Evolutionary conservation across 805 yeast genomes (phyloP).

Genomic region (Sungouiozyma intestinalis): DNA sequence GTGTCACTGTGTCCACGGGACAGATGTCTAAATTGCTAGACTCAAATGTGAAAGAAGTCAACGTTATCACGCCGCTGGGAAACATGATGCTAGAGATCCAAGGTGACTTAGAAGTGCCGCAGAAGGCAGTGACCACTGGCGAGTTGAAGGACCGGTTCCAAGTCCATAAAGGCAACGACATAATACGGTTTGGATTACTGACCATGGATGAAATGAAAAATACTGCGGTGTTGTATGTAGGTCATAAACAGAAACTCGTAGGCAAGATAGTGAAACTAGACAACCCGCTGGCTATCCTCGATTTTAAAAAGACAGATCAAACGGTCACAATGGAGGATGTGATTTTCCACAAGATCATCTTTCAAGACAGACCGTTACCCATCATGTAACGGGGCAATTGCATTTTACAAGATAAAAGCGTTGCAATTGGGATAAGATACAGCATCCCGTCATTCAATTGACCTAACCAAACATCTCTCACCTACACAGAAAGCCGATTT

Average conservation of each 20-base stretch:
- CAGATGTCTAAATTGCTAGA: conserved; percentile 15
- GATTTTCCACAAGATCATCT: conserved; percentile 46
- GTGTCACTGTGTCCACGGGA: conserved; percentile 15
- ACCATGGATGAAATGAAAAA: conserved; percentile 14
- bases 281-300: conserved; percentile 55
- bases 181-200: conserved; percentile 21
- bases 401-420: neutral
- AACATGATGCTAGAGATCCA: conserved; percentile 58
- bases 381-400: conserved; percentile 54
- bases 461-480: too few relatives aligned
- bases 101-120: conserved; percentile 49
- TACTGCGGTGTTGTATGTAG: conserved; percentile 50
- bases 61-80: conserved; percentile 40
- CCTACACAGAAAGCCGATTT: too few relatives aligned
- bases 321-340: conserved; percentile 48
- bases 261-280: conserved; percentile 51
- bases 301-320: conserved; percentile 28
- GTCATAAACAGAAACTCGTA: conserved; percentile 58
- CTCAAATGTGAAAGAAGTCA: conserved; percentile 6
- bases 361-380: conserved; percentile 64
- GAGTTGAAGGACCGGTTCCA: conserved; percentile 11
- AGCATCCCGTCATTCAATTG: too few relatives aligned
- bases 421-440: too few relatives aligned
- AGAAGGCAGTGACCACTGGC: conserved; percentile 19
- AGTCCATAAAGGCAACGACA: conserved; percentile 11